A percentile compares a stretch with the other conserved stretches of the same genome.
Conservation (phyloP, 306 rosid species). For the Senna siamea region DNA sequence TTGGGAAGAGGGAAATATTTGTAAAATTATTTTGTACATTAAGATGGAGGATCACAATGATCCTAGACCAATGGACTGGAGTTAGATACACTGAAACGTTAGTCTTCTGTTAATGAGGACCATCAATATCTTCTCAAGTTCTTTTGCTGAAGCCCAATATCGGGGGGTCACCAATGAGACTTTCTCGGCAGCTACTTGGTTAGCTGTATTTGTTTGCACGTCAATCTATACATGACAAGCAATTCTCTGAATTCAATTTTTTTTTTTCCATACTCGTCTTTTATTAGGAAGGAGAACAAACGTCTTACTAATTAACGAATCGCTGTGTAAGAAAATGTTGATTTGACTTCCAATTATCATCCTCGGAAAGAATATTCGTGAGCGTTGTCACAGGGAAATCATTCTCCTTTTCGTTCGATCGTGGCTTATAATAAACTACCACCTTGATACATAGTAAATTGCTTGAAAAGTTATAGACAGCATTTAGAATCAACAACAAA, state of each 20-base stretch:
- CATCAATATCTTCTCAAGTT: too few relatives aligned
- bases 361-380: too few relatives aligned
- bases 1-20: neutral
- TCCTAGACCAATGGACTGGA: neutral
- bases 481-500: too few relatives aligned
- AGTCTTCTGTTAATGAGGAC: too few relatives aligned
- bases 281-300: neutral
- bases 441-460: too few relatives aligned
- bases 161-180: neutral
- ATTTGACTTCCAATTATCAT: neutral
- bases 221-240: neutral
- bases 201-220: slow-evolving; percentile 12
- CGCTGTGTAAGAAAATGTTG: neutral
- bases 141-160: neutral
- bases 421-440: too few relatives aligned
- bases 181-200: neutral
- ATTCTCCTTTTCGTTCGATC: too few relatives aligned
- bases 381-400: too few relatives aligned
- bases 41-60: neutral
- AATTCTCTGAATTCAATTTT: neutral
- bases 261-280: neutral
- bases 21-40: neutral
- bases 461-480: too few relatives aligned
- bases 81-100: neutral
- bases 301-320: neutral